Evolutionary conservation across 2,329 filamentous ascomycete genomes (phyloP).

Genomic region (Aurifilum marmelostoma): DNA sequence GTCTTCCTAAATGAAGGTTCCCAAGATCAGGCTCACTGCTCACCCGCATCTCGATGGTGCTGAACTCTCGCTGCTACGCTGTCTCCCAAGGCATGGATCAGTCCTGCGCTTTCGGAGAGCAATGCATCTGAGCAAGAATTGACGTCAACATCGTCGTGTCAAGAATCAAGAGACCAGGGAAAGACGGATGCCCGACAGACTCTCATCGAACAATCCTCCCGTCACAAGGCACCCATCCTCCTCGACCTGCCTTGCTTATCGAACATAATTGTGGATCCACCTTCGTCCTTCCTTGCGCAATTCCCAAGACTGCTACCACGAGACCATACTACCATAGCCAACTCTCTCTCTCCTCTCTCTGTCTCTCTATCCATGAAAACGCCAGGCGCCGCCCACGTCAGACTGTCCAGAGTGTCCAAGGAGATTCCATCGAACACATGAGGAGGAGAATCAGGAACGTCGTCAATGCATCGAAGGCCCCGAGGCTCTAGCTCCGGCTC

Average conservation of each 20-base stretch:
- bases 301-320: neutral
- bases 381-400: too few relatives aligned
- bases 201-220: neutral
- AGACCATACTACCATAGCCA: neutral
- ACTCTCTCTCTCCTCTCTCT: too few relatives aligned
- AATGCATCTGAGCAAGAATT: neutral
- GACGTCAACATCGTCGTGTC: neutral
- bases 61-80: neutral
- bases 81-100: neutral
- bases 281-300: neutral
- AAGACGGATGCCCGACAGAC: neutral
- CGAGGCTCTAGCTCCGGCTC: conserved; percentile 38
- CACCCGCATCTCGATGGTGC: neutral
- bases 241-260: conserved; percentile 1
- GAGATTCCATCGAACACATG: conserved; percentile 18
- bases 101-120: neutral
- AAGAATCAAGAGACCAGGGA: neutral
- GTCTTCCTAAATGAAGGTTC: neutral
- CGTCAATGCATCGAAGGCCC: conserved; percentile 34
- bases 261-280: conserved; percentile 4
- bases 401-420: neutral
- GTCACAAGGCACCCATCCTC: neutral
- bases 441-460: conserved; percentile 21
- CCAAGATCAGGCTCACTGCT: neutral
- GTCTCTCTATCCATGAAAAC: neutral